Base-by-base conservation (phyloP, 2,329 filamentous ascomycete species). In the Colletotrichum musae region DNA sequence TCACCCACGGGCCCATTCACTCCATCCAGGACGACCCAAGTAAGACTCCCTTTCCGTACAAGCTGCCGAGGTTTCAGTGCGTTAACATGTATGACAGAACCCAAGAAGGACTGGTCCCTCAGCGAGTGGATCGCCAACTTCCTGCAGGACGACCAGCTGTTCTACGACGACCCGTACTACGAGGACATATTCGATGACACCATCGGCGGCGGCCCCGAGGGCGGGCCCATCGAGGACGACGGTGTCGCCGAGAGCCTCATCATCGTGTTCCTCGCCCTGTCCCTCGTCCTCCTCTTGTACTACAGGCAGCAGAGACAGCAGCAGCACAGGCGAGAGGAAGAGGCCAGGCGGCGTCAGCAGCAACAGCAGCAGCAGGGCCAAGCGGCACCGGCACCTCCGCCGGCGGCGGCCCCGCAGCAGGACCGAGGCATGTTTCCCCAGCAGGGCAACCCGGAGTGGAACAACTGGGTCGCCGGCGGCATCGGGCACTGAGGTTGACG, bases 1-100 rank as follows among this genome's bases (percentile, higher is more conserved):
- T 98, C 71, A 97, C 94, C 0, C 89, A 95, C 76, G 96, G 96
- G n/a, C 89, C 92, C 21, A 89, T 98, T 71, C 97, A 98, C 76
- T 94, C 93, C 16, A 98, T 98, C 58, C 92, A 93, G 75, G 94
- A 97, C 72, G 95, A 98, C 72, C 92, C 93, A 75, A 87, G 93
- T 95, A 88, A 84, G 89, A 80, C n/a, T 18, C 13, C 13, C 15
- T 15, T 52, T 41, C 28, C 15, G 7, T 43, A 15, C 13, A 48
- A 18, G 13, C 21, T 58, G 68, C 76, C 84, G 75, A 84, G 72
- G 12, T 41, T 50, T 21, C 1, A 58, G 32, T 10, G 32, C 32
- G 32, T 10, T 36, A 10, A 36, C 9, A 10, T 36, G 32, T 7
- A 36, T 10, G 32, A 39, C 74, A 94, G 93, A 89, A 68, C 84